Percentiles rank a stretch among this genome's conserved stretches.
These are phyloP conservation scores for Rhizophagus prolifer DNA, from an alignment of 192 early-diverging fungal species.

Conservation along the genomic window DNA sequence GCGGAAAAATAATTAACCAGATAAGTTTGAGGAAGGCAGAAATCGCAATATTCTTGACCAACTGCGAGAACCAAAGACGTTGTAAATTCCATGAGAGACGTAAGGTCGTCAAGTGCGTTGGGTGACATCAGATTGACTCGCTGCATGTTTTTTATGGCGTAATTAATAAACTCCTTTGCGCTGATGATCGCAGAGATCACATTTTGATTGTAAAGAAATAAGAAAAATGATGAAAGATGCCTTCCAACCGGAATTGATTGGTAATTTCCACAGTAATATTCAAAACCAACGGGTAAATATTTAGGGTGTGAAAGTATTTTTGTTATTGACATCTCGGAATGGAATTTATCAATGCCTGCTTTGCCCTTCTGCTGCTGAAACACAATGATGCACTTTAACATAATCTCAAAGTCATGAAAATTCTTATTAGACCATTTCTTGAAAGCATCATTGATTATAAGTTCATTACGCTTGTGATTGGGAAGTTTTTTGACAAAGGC, in stretches of 20 bases:
- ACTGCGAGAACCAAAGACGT: not conserved
- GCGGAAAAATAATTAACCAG: not conserved
- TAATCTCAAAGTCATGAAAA: not conserved
- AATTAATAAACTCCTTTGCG: not conserved
- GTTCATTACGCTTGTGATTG: not conserved
- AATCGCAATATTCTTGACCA: not conserved
- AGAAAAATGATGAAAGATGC: not conserved
- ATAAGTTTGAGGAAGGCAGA: conserved; percentile 10
- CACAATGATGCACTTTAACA: conserved; percentile 32
- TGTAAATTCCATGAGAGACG: conserved; percentile 17
- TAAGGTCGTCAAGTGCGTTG: not conserved
- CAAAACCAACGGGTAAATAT: not conserved
- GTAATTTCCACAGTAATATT: not conserved
- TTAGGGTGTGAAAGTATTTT: not conserved
- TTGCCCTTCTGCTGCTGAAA: not conserved
- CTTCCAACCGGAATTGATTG: not conserved
- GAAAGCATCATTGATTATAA: too few species aligned
- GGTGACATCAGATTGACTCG: not conserved
- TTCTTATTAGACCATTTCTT: too few species aligned
- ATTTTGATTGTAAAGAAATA: not conserved
- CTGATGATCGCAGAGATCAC: not conserved
- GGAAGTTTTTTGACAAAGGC: not conserved
- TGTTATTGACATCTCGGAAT: not conserved
- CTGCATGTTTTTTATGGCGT: conserved; percentile 6
- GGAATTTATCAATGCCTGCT: not conserved